These are phyloP conservation scores for Craterostigma plantagineum DNA, from an alignment of 257 asterid species.

Conservation along the genomic window DNA sequence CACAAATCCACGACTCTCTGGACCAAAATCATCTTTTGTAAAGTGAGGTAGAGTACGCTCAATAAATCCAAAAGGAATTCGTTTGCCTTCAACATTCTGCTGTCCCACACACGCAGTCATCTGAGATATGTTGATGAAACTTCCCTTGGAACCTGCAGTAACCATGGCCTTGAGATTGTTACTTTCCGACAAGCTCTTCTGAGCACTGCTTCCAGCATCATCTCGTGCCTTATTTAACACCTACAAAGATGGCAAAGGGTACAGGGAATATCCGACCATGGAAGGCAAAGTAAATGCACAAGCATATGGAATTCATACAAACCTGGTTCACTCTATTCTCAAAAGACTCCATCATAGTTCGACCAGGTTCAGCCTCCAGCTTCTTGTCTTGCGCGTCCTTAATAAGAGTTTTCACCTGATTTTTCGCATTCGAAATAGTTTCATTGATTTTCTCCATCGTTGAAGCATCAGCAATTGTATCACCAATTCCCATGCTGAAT, in stretches of 20 bases:
- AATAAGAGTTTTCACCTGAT: constrained; percentile 77
- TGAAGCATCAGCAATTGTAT: constrained; percentile 90
- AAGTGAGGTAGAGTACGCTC: constrained; percentile 91
- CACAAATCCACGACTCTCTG: constrained; percentile 99
- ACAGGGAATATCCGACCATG: constrained; percentile 1
- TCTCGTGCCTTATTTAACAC: constrained; percentile 99
- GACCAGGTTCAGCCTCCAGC: constrained; percentile 97
- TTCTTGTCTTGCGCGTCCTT: constrained; percentile 52
- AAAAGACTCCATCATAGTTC: constrained; percentile 92
- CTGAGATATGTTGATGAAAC: constrained; percentile 96
- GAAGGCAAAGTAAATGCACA: not conserved
- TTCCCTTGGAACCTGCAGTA: constrained; percentile 98
- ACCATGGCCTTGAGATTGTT: constrained; percentile 99
- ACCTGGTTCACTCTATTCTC: constrained; percentile 99
- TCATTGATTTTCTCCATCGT: constrained; percentile 79
- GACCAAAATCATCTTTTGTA: constrained; percentile 83
- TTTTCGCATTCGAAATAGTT: constrained; percentile 78
- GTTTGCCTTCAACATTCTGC: constrained; percentile 98
- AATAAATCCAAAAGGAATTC: constrained; percentile 91
- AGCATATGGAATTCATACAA: constrained; percentile 7
- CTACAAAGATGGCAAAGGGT: constrained; percentile 15
- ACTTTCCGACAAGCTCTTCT: constrained; percentile 88
- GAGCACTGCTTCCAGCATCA: constrained; percentile 99
- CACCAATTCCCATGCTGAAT: constrained; percentile 97
- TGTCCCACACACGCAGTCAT: constrained; percentile 99